These are phyloP conservation scores for Pythium biforme DNA, from an alignment of 352 stramenopile species.

Conservation along the genomic window DNA sequence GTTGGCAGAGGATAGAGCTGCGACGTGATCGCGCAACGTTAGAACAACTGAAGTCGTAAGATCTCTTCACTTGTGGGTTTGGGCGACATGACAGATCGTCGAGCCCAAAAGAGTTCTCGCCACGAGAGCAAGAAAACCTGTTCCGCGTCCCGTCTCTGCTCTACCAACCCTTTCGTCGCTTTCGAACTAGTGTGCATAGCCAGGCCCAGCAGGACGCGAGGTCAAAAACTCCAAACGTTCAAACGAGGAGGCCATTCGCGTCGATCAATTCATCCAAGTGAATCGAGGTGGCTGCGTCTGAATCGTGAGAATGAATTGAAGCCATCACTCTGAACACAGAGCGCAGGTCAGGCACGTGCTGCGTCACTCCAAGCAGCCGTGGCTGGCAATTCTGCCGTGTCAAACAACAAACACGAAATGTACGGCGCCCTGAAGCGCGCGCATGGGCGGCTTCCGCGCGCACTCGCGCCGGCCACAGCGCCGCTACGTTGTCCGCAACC, in stretches of 20 bases:
- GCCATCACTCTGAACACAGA: not conserved
- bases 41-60: slow-evolving; percentile 7
- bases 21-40: slow-evolving; percentile 15
- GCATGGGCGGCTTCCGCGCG: not conserved
- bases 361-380: slow-evolving; percentile 3
- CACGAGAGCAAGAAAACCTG: not conserved
- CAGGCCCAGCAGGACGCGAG: not conserved
- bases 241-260: not conserved
- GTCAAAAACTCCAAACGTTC: slow-evolving; percentile 11
- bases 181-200: not conserved
- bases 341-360: not conserved
- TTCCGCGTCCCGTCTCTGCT: slow-evolving; percentile 7
- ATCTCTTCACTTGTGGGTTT: slow-evolving; percentile 20
- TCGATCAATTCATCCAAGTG: not conserved
- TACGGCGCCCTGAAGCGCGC: not conserved
- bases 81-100: slow-evolving; percentile 4
- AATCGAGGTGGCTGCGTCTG: too few relatives aligned
- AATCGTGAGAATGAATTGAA: not conserved
- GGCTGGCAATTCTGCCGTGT: too few relatives aligned
- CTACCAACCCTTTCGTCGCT: slow-evolving; percentile 3
- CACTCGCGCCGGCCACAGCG: not conserved
- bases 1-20: not conserved
- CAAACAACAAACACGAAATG: slow-evolving; percentile 15
- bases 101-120: slow-evolving; percentile 7
- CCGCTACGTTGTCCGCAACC: not conserved